Evolutionary conservation across 2,329 filamentous ascomycete species (phyloP).

Genomic region (Cytospora schulzeri): DNA sequence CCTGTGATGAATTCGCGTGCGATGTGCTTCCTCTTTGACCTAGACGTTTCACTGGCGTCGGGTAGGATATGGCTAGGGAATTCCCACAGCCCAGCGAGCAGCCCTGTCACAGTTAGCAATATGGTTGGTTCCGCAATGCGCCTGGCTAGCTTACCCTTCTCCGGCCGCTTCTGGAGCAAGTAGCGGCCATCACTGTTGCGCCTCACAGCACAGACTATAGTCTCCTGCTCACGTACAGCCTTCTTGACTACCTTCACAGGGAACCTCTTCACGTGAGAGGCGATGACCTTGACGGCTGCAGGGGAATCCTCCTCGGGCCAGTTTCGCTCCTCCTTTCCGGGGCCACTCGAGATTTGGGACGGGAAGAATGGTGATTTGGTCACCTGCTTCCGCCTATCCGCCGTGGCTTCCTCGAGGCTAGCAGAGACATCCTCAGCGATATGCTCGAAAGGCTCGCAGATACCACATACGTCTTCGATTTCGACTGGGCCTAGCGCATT

Average conservation of each 20-base stretch:
- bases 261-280: conserved; percentile 52
- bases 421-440: conserved; percentile 29
- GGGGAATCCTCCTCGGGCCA: background rate
- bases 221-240: conserved; percentile 53
- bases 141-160: conserved; percentile 41
- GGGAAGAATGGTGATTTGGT: conserved; percentile 41
- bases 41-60: conserved; percentile 32
- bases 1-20: conserved; percentile 41
- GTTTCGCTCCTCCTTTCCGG: background rate
- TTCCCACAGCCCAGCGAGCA: conserved; percentile 59
- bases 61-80: conserved; percentile 50
- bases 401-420: conserved; percentile 26
- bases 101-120: conserved; percentile 32
- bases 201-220: conserved; percentile 55
- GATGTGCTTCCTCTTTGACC: conserved; percentile 38
- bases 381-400: conserved; percentile 33
- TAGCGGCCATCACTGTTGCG: conserved; percentile 43
- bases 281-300: conserved; percentile 39
- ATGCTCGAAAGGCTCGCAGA: conserved; percentile 53
- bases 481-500: conserved; percentile 37
- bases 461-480: conserved; percentile 53
- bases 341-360: background rate
- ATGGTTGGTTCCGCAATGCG: background rate
- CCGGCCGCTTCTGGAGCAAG: conserved; percentile 53
- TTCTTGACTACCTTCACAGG: conserved; percentile 56